Percentiles rank a stretch among this genome's conserved stretches.
These are phyloP conservation scores for Ailanthus altissimus DNA, from an alignment of 345 rosid genomes.

Conservation along the genomic window DNA sequence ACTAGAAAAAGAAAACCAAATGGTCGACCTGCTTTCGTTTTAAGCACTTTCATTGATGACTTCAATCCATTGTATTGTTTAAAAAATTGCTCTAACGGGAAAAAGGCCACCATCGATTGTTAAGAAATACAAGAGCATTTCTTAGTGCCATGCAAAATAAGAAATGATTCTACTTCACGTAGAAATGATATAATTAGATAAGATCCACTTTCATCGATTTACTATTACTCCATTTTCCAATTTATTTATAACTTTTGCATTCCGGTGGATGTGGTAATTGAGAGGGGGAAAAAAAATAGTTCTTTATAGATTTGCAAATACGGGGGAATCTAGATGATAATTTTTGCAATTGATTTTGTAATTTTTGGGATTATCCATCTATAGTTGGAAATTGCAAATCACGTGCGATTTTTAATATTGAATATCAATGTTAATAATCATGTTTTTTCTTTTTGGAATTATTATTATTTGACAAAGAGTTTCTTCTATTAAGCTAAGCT, in stretches of 20 bases:
- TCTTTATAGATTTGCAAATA: neutral
- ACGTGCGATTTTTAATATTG: too few species aligned
- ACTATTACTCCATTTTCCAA: too few species aligned
- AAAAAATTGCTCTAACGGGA: neutral
- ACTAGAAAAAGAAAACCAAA: neutral
- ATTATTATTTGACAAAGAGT: too few species aligned
- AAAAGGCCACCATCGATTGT: neutral
- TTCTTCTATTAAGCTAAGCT: too few species aligned
- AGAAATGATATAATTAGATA: neutral
- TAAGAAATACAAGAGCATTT: neutral
- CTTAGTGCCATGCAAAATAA: neutral
- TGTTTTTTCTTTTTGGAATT: too few species aligned
- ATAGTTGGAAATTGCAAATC: too few species aligned
- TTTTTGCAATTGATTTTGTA: too few species aligned
- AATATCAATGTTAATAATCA: too few species aligned
- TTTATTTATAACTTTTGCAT: too few species aligned
- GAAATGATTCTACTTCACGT: neutral
- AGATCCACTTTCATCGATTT: neutral
- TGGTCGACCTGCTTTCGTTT: neutral
- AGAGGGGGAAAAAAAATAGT: neutral
- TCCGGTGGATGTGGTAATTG: too few species aligned
- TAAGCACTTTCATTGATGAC: neutral
- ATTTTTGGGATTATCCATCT: too few species aligned
- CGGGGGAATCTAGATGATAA: neutral
- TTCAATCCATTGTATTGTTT: neutral